Conservation (phyloP, 192 early-diverging fungal genomes). For the Ambispora gerdemannii region DNA sequence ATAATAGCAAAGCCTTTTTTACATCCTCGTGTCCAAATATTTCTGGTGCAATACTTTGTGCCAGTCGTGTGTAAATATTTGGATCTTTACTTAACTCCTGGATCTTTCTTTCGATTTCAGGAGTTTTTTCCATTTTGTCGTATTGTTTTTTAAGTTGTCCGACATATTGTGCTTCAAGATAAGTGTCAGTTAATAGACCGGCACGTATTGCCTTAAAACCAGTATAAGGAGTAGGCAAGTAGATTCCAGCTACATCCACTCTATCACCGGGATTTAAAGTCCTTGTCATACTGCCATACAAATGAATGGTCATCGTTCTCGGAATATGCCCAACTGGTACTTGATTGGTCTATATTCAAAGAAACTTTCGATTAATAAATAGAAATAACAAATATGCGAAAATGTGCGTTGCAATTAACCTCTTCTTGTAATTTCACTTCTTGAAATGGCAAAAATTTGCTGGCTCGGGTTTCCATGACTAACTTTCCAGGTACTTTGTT, state of each 20-base stretch:
- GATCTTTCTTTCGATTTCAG: conserved; percentile 51
- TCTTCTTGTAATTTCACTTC: conserved; percentile 96
- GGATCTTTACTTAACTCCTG: conserved; percentile 60
- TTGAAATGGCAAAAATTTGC: conserved; percentile 91
- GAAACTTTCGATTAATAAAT: neutral
- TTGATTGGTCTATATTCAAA: conserved; percentile 90
- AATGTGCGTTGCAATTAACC: conserved; percentile 54
- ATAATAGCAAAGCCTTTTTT: conserved; percentile 83
- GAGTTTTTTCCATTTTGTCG: conserved; percentile 68
- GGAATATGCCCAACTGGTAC: conserved; percentile 99
- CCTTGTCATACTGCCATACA: conserved; percentile 77
- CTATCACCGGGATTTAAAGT: conserved; percentile 85
- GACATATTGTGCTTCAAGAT: conserved; percentile 86
- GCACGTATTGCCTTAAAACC: conserved; percentile 89
- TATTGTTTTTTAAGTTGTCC: conserved; percentile 89
- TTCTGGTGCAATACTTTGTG: conserved; percentile 81
- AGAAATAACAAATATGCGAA: no score
- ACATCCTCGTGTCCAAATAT: conserved; percentile 93
- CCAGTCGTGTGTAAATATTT: conserved; percentile 73
- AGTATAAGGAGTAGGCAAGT: conserved; percentile 87
- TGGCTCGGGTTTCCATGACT: conserved; percentile 86
- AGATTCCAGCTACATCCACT: conserved; percentile 79
- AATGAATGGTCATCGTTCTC: conserved; percentile 89
- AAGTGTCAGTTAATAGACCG: conserved; percentile 92
- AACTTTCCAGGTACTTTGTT: conserved; percentile 81